A percentile compares a stretch with the other conserved stretches of the same genome.
Evolutionary conservation across 208 protist genomes (phyloP).

Genomic region (Crithidia mellificae): DNA sequence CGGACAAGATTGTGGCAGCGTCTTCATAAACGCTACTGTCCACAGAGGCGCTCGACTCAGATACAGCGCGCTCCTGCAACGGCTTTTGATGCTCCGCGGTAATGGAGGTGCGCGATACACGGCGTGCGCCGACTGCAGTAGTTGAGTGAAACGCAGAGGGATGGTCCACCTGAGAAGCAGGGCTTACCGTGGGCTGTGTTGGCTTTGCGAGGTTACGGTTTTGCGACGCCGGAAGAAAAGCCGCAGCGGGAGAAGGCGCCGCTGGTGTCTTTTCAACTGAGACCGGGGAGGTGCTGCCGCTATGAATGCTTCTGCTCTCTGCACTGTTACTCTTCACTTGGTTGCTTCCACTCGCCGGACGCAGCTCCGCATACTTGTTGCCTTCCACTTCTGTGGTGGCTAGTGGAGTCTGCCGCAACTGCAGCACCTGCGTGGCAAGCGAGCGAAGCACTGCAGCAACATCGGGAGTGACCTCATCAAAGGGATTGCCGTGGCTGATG

Average conservation of each 20-base stretch:
- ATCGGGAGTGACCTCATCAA: slow-evolving; percentile 28
- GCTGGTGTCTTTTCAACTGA: too few species aligned
- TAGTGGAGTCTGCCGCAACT: slow-evolving; percentile 26
- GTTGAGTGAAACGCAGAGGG: not conserved
- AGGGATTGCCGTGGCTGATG: not conserved
- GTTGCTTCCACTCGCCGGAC: too few species aligned
- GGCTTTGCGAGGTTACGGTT: too few species aligned
- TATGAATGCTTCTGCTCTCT: too few species aligned
- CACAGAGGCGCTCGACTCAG: slow-evolving; percentile 19
- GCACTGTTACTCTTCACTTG: too few species aligned
- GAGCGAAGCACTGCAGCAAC: slow-evolving; percentile 42
- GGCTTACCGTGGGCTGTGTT: too few species aligned
- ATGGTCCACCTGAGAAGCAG: too few species aligned
- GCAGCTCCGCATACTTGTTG: not conserved
- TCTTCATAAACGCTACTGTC: slow-evolving; percentile 39
- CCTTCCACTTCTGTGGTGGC: not conserved
- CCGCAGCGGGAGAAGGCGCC: too few species aligned
- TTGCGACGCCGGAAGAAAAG: too few species aligned
- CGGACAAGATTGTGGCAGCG: slow-evolving; percentile 45
- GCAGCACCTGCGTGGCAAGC: slow-evolving; percentile 44
- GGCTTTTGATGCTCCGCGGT: not conserved
- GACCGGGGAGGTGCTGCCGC: too few species aligned
- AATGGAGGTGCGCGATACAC: too few species aligned
- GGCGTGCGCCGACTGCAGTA: too few species aligned
- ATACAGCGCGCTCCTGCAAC: not conserved